Evolutionary conservation across 805 yeast species (phyloP).

Genomic region (Sugiyamaella mastotermitis): DNA sequence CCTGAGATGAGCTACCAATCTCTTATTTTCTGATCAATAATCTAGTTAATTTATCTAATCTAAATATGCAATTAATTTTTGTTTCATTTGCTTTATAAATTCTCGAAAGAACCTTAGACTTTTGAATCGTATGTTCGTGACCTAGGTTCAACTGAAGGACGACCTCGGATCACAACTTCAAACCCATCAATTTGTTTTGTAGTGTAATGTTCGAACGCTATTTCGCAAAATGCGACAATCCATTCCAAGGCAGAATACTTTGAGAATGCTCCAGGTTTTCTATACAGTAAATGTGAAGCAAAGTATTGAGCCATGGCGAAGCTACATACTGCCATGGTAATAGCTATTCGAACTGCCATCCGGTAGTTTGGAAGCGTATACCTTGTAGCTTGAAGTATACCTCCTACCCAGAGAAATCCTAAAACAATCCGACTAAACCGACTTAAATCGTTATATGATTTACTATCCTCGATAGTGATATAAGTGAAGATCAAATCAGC

Average conservation of each 20-base stretch:
- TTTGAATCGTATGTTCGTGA: too few species aligned
- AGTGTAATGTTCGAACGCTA: slow-evolving; percentile 69
- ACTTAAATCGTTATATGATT: slow-evolving; percentile 16
- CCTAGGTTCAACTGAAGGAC: too few species aligned
- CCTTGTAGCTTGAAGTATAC: not conserved
- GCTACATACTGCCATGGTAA: slow-evolving; percentile 52
- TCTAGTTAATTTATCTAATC: too few species aligned
- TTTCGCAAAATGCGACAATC: slow-evolving; percentile 65
- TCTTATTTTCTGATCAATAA: too few species aligned
- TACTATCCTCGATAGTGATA: slow-evolving; percentile 52
- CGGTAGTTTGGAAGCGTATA: not conserved
- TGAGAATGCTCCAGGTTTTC: slow-evolving; percentile 72
- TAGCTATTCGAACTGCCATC: slow-evolving; percentile 35
- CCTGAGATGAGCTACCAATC: too few species aligned
- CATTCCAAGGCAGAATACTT: slow-evolving; percentile 80
- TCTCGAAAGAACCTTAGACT: too few species aligned
- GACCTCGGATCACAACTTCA: slow-evolving; percentile 35
- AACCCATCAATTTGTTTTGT: slow-evolving; percentile 52
- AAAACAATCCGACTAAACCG: slow-evolving; percentile 12
- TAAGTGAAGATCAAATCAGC: slow-evolving; percentile 86
- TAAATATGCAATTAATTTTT: too few species aligned
- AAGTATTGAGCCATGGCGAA: slow-evolving; percentile 70
- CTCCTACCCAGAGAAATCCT: slow-evolving; percentile 17
- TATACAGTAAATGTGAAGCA: slow-evolving; percentile 72
- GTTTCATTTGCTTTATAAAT: not conserved